phyloP scores from a whole-genome alignment of 192 early-diverging fungal species.

The Pilaira anomala region DNA sequence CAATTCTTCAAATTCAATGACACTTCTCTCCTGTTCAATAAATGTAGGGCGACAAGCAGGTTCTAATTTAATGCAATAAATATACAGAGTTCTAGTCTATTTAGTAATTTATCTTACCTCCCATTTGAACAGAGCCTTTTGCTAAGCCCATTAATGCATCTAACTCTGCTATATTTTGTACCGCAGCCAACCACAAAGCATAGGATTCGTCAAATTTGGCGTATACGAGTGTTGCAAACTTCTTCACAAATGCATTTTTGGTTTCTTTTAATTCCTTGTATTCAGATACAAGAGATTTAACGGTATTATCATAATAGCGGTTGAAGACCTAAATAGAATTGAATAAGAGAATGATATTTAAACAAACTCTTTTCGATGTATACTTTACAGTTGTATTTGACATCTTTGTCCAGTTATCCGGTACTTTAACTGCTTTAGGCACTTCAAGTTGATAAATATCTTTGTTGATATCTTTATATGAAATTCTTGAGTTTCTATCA shows the following conservation, averaged over 20 bases:
- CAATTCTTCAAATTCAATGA: conserved; percentile 82
- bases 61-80: conserved; percentile 34
- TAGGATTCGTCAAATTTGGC: conserved; percentile 82
- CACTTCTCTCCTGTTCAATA: conserved; percentile 57
- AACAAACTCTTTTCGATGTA: not conserved
- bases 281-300: conserved; percentile 62
- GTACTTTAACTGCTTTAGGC: conserved; percentile 70
- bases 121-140: conserved; percentile 59
- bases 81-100: not conserved
- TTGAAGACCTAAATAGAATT: conserved; percentile 52
- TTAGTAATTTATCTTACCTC: conserved; percentile 43
- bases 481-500: conserved; percentile 55
- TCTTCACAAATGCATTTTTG: conserved; percentile 69
- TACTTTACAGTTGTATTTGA: conserved; percentile 72
- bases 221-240: conserved; percentile 74
- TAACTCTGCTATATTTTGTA: conserved; percentile 75
- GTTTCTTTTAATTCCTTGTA: conserved; percentile 82
- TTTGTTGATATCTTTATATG: conserved; percentile 91
- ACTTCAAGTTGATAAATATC: conserved; percentile 95
- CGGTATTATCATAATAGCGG: conserved; percentile 78
- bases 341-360: not conserved
- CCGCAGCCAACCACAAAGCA: conserved; percentile 62
- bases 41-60: conserved; percentile 87
- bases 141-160: conserved; percentile 84
- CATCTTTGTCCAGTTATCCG: conserved; percentile 69